Evolutionary conservation across 2,329 filamentous ascomycete species (phyloP).

Genomic region (Phoma herbarum): DNA sequence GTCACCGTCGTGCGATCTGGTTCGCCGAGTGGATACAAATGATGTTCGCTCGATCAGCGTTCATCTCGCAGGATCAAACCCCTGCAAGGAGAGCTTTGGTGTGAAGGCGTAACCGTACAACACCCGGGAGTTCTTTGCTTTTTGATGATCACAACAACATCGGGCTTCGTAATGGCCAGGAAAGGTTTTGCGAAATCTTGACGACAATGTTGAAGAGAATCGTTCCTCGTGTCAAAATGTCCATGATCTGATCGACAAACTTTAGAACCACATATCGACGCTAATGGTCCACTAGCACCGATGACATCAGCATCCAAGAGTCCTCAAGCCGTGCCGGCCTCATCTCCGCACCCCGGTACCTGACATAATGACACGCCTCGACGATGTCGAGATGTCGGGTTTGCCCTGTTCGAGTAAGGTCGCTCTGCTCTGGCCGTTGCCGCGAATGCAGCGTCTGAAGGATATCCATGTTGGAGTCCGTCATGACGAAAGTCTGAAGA

Average conservation of each 20-base stretch:
- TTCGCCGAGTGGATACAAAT: slow-evolving; percentile 3
- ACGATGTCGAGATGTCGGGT: slow-evolving; percentile 7
- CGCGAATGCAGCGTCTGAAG: background rate
- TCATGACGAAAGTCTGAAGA: slow-evolving; percentile 21
- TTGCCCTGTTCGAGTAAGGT: slow-evolving; percentile 6
- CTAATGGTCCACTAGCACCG: slow-evolving; percentile 8
- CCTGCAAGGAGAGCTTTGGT: background rate
- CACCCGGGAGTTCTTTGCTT: slow-evolving; percentile 1
- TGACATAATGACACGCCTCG: slow-evolving; percentile 14
- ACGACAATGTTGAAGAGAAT: background rate
- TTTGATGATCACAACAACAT: background rate
- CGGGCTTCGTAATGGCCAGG: too few species aligned
- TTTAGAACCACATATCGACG: slow-evolving; percentile 11
- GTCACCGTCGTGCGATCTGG: background rate
- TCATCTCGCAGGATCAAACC: slow-evolving; percentile 19
- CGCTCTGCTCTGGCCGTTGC: slow-evolving; percentile 1
- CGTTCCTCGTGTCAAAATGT: background rate
- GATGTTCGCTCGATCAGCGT: slow-evolving; percentile 12
- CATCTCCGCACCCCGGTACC: slow-evolving; percentile 20
- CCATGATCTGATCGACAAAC: slow-evolving; percentile 12
- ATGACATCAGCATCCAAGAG: slow-evolving; percentile 16
- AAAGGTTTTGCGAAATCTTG: too few species aligned
- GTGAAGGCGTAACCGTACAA: background rate
- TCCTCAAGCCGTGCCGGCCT: slow-evolving; percentile 2
- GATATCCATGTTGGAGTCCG: slow-evolving; percentile 3